Conservation (phyloP, 2,329 filamentous ascomycete species). For the Tolypocladium endophyticum region DNA sequence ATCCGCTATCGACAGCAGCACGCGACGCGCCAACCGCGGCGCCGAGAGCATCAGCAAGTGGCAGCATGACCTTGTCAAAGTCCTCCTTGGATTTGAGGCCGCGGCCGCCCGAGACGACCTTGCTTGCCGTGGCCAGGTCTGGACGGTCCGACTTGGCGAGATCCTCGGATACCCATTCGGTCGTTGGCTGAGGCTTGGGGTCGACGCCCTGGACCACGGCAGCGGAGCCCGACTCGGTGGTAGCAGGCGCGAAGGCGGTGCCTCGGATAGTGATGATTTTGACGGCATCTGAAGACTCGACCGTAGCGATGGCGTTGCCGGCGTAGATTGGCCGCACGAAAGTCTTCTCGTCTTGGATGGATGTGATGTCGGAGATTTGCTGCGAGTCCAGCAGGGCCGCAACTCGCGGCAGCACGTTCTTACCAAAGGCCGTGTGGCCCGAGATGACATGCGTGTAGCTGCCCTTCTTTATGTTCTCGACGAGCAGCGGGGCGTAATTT, state of each 20-base stretch:
- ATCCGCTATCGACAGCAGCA: slow-evolving; percentile 92
- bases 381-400: slow-evolving; percentile 86
- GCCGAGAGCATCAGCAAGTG: slow-evolving; percentile 82
- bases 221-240: slow-evolving; percentile 62
- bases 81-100: slow-evolving; percentile 97
- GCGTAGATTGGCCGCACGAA: slow-evolving; percentile 97
- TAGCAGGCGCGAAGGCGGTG: slow-evolving; percentile 75
- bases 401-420: slow-evolving; percentile 84
- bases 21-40: slow-evolving; percentile 94
- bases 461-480: slow-evolving; percentile 94
- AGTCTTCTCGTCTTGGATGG: slow-evolving; percentile 79
- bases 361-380: slow-evolving; percentile 86
- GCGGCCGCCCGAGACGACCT: slow-evolving; percentile 86
- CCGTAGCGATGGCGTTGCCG: slow-evolving; percentile 92
- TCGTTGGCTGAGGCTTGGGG: slow-evolving; percentile 60
- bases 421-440: slow-evolving; percentile 90
- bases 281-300: slow-evolving; percentile 75
- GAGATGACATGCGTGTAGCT: slow-evolving; percentile 87
- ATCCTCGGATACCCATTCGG: slow-evolving; percentile 91
- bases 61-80: slow-evolving; percentile 86
- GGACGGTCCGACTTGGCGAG: slow-evolving; percentile 88
- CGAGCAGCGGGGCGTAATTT: slow-evolving; percentile 84
- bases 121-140: slow-evolving; percentile 79
- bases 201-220: slow-evolving; percentile 73
- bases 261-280: slow-evolving; percentile 91